These are phyloP conservation scores for Dioscorea cayenensis DNA, from an alignment of 116 monocot species.

Conservation along the genomic window DNA sequence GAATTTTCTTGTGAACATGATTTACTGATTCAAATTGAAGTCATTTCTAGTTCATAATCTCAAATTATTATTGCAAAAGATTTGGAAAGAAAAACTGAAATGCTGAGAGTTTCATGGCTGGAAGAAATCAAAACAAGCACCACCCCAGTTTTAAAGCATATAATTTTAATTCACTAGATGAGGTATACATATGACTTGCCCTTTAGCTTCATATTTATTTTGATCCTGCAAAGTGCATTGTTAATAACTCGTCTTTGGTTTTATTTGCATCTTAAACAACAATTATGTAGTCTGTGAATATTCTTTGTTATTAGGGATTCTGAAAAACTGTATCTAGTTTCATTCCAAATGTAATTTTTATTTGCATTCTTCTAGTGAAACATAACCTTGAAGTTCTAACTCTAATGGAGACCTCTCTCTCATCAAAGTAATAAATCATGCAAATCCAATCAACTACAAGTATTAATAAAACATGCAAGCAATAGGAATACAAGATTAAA, in stretches of 20 bases:
- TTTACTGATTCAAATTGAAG: neutral
- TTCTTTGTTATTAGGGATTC: no score
- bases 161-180: slow-evolving; percentile 57
- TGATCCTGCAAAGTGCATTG: neutral
- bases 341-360: no score
- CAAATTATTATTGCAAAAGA: no score
- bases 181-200: slow-evolving; percentile 22
- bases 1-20: neutral
- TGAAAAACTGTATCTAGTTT: no score
- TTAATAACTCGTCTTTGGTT: neutral
- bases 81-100: neutral
- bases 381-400: no score
- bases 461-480: no score
- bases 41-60: neutral
- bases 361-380: neutral
- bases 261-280: neutral
- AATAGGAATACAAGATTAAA: no score
- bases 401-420: no score
- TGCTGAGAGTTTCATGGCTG: slow-evolving; percentile 19
- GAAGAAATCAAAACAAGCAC: slow-evolving; percentile 2
- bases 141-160: slow-evolving; percentile 35
- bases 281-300: no score
- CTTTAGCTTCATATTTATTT: neutral
- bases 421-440: no score
- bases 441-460: no score